Conservation (phyloP, 805 yeast genomes). For the Cyberlindnera mrakii region DNA sequence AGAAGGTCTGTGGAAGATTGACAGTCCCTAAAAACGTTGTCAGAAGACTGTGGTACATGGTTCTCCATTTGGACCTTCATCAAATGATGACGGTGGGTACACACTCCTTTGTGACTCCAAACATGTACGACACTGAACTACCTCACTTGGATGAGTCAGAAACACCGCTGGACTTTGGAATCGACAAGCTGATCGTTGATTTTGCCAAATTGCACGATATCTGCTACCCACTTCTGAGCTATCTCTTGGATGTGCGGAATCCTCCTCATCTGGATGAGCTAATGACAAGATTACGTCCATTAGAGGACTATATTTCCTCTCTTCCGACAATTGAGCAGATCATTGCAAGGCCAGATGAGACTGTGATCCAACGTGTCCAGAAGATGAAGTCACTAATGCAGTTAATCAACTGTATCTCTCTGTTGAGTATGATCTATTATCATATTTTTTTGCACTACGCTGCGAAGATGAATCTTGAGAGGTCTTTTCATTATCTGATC, state of each 20-base stretch:
- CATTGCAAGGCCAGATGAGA: constrained; percentile 12
- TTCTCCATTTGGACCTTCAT: constrained; percentile 16
- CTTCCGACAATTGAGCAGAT: constrained; percentile 11
- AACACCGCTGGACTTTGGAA: constrained; percentile 15
- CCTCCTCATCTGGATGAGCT: constrained; percentile 13
- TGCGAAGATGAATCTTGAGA: constrained; percentile 5
- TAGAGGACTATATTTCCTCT: constrained; percentile 5
- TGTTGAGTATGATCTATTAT: constrained; percentile 18
- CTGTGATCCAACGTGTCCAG: constrained; percentile 12
- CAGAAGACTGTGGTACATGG: constrained; percentile 22
- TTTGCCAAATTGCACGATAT: constrained; percentile 9
- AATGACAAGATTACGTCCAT: constrained; percentile 6
- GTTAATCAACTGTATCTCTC: constrained; percentile 10
- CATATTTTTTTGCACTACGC: constrained; percentile 19
- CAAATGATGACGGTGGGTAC: constrained; percentile 17
- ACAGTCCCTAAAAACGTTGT: constrained; percentile 7
- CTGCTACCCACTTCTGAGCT: constrained; percentile 14
- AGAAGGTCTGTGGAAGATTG: constrained; percentile 3
- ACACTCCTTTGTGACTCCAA: constrained; percentile 18
- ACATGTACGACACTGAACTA: constrained; percentile 19
- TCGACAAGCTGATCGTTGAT: constrained; percentile 14
- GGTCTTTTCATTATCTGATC: constrained; percentile 12
- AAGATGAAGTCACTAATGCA: constrained; percentile 8
- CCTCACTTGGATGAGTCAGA: constrained; percentile 21
- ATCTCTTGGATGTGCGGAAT: constrained; percentile 15